phyloP scores from a whole-genome alignment of 768 basidiomycete species.

The Amanita inopinata region DNA sequence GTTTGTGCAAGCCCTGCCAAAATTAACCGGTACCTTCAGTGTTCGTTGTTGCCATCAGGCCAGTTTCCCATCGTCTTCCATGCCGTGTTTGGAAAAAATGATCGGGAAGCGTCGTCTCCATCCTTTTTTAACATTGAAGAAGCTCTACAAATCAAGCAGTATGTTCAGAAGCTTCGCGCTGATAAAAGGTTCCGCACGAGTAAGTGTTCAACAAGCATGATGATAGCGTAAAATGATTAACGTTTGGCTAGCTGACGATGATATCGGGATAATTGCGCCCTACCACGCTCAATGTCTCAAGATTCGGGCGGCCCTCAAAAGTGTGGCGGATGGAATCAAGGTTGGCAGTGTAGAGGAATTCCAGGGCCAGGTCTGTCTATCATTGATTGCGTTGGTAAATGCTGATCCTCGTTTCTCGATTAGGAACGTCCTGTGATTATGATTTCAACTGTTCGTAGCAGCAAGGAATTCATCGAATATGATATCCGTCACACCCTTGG shows the following conservation, averaged over 20 bases:
- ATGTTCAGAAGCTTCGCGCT: conserved; percentile 27
- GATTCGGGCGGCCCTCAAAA: conserved; percentile 26
- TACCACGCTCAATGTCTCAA: conserved; percentile 56
- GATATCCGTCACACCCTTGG: conserved; percentile 48
- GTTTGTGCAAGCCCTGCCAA: conserved; percentile 31
- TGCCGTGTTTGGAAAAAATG: conserved; percentile 48
- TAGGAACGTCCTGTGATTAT: conserved; percentile 51
- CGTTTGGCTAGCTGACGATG: conserved; percentile 17
- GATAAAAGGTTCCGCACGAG: conserved; percentile 31
- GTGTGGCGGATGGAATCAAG: conserved; percentile 30
- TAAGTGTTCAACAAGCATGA: conserved; percentile 16
- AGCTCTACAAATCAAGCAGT: conserved; percentile 39
- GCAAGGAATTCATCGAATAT: conserved; percentile 34
- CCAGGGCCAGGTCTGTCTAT: conserved; percentile 45
- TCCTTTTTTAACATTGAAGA: conserved; percentile 67
- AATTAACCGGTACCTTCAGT: conserved; percentile 29
- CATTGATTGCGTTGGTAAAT: conserved; percentile 14
- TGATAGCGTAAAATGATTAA: not conserved
- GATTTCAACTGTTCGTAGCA: conserved; percentile 50
- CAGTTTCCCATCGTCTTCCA: conserved; percentile 59
- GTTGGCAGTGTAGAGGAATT: conserved; percentile 64
- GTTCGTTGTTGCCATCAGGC: conserved; percentile 28
- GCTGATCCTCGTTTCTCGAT: conserved; percentile 21
- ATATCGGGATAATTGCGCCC: conserved; percentile 60
- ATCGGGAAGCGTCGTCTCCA: conserved; percentile 54